Base-by-base conservation (phyloP, 345 rosid genomes). In the Linum trigynum region DNA sequence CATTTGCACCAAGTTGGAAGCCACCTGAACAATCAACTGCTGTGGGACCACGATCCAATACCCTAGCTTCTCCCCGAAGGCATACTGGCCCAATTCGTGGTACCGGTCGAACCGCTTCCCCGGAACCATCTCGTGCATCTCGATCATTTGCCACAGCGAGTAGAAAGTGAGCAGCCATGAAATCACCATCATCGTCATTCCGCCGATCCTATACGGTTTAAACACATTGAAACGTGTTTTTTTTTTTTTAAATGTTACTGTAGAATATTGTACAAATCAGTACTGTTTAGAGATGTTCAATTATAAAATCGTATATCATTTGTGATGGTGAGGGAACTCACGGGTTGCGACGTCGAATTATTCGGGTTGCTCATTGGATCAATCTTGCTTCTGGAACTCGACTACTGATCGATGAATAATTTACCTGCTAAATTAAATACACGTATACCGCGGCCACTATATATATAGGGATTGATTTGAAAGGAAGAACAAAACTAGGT, bases 71-170 rank as follows among this genome's bases (percentile, higher is more conserved):
- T 63, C 59, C 2, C 80, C 77, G 48, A 77, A 77, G 11, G 62
- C 74, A 45, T 69, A 39, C 57, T 67, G 64, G 12, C 80, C 80
- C 17, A 77, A 38, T 45, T 77, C 77, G 2, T 72, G 72, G 64
- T 77, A 77, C 35, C 80, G 59, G 40, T 77, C 77, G 39, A 77
- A 77, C 36, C 80, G 11, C 62, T 64, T 64, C 36, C 77, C 77
- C 12, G 77, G 77, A 4, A 66, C 72, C 51, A 59, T 51, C 62
- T 77, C 80, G 38, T 70, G 80, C 58, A 77, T 40, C 11, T 77
- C 75, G 12, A 73, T 72, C 50, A 77, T 55, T 64, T 73, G 80
- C 77, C 80, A 77, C 7, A 70, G 55, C 1, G 75, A 59, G 56
- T 76, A 76, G 15, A 69, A 65, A 3, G 80, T 76, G 15, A 76